These are phyloP conservation scores for Ogataea ramenticola DNA, from an alignment of 805 yeast species.

Conservation along the genomic window DNA sequence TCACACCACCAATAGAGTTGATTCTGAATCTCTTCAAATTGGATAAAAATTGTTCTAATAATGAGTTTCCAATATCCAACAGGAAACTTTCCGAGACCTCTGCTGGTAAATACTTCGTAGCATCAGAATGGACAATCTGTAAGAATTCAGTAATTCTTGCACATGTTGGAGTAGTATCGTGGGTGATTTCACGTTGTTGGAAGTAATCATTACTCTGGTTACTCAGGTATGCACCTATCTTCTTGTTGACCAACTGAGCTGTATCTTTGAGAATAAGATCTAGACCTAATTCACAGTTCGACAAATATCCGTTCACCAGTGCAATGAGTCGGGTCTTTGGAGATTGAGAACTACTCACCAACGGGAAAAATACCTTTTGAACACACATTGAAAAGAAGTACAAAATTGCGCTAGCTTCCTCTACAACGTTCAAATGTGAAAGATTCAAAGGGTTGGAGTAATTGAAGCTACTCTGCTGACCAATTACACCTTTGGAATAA, in stretches of 20 bases:
- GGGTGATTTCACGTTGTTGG: slow-evolving; percentile 27
- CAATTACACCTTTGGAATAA: slow-evolving; percentile 28
- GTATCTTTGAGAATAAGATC: slow-evolving; percentile 58
- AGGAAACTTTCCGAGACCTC: slow-evolving; percentile 45
- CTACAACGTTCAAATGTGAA: slow-evolving; percentile 40
- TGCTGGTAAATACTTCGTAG: slow-evolving; percentile 15
- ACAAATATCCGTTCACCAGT: slow-evolving; percentile 52
- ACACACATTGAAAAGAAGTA: slow-evolving; percentile 64
- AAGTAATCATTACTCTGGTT: slow-evolving; percentile 71
- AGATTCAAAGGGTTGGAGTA: slow-evolving; percentile 29
- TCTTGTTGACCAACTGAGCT: slow-evolving; percentile 41
- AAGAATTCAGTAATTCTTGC: slow-evolving; percentile 47
- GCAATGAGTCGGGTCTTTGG: slow-evolving; percentile 53
- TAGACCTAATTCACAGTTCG: slow-evolving; percentile 56
- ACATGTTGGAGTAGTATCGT: slow-evolving; percentile 66
- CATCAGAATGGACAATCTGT: slow-evolving; percentile 4
- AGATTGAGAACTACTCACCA: slow-evolving; percentile 53
- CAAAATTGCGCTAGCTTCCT: slow-evolving; percentile 50
- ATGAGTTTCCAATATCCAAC: slow-evolving; percentile 41
- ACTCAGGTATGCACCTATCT: slow-evolving; percentile 42
- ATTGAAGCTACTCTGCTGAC: slow-evolving; percentile 12
- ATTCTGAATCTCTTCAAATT: slow-evolving; percentile 75
- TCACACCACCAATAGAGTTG: slow-evolving; percentile 75
- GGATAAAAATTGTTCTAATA: slow-evolving; percentile 51
- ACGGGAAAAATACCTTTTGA: slow-evolving; percentile 68